Conservation (phyloP, 192 early-diverging fungal genomes). For the Coemansia sp. region DNA sequence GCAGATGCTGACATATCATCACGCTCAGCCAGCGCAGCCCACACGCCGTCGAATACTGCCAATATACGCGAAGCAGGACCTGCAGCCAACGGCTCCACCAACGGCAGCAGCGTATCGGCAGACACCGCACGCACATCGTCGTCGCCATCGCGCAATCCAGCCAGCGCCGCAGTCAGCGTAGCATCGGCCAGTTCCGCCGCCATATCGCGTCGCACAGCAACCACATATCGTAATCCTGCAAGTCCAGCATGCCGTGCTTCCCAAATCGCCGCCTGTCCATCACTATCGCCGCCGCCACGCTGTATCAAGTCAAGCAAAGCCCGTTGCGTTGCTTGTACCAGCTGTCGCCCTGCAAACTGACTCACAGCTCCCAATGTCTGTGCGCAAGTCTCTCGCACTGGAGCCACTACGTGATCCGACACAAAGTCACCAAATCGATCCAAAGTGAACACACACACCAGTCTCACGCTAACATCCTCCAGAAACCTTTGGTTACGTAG, state of each 20-base stretch:
- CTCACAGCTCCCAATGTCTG: conserved; percentile 75
- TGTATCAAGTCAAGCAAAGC: conserved; percentile 62
- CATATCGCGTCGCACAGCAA: conserved; percentile 87
- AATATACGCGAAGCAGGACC: conserved; percentile 67
- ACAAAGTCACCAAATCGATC: conserved; percentile 98
- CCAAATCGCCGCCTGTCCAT: conserved; percentile 61
- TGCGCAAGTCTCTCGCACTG: conserved; percentile 93
- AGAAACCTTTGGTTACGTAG: conserved; percentile 73
- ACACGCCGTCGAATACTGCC: conserved; percentile 74
- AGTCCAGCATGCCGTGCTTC: conserved; percentile 90
- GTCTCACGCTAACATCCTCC: conserved; percentile 82
- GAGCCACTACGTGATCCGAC: conserved; percentile 90
- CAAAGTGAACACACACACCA: conserved; percentile 91
- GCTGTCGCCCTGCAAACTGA: conserved; percentile 59
- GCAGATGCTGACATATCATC: conserved; percentile 95
- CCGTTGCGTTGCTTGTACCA: conserved; percentile 56
- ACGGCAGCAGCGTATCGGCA: conserved; percentile 84
- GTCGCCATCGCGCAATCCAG: conserved; percentile 82
- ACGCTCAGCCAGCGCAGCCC: conserved; percentile 83
- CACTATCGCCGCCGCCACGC: conserved; percentile 19
- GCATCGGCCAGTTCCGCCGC: conserved; percentile 71
- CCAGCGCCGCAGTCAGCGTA: conserved; percentile 77
- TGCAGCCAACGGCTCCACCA: conserved; percentile 74
- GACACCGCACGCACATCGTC: conserved; percentile 95
- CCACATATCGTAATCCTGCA: conserved; percentile 90